These are phyloP conservation scores for Climacium dendroides DNA, from an alignment of 225 moss, liverwort and hornwort genomes.

Conservation along the genomic window DNA sequence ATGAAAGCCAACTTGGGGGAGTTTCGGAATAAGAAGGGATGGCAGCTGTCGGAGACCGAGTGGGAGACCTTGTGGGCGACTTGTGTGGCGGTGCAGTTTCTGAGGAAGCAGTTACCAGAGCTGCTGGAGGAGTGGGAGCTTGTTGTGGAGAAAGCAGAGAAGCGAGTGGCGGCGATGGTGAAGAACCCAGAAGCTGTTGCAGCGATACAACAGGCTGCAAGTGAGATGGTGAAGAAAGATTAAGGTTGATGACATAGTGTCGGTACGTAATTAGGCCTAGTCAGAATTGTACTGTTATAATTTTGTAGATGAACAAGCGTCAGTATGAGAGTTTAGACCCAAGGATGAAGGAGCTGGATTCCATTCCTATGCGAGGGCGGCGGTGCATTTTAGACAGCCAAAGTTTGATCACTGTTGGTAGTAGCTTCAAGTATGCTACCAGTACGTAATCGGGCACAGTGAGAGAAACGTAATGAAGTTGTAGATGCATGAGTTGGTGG, in stretches of 20 bases:
- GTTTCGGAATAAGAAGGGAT: background rate
- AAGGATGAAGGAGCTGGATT: background rate
- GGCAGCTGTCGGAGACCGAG: background rate
- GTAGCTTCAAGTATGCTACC: background rate
- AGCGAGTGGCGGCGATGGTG: background rate
- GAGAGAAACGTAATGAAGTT: background rate
- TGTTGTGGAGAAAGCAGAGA: conserved; percentile 24
- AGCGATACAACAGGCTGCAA: background rate
- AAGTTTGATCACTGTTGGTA: background rate
- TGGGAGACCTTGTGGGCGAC: conserved; percentile 24
- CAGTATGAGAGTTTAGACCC: background rate
- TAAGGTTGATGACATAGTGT: background rate
- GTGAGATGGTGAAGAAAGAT: background rate
- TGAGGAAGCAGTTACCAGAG: conserved; percentile 3
- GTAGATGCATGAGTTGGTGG: background rate
- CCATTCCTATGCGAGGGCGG: background rate
- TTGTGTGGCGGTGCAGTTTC: background rate
- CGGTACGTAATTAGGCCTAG: too few relatives aligned
- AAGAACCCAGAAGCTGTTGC: background rate
- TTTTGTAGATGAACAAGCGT: background rate
- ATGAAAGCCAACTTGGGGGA: background rate
- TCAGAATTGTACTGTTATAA: too few relatives aligned
- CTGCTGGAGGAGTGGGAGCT: conserved; percentile 31
- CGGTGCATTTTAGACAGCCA: background rate
- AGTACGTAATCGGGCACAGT: background rate